Base-by-base conservation (phyloP, 768 basidiomycete genomes). In the Boletus huronensis region DNA sequence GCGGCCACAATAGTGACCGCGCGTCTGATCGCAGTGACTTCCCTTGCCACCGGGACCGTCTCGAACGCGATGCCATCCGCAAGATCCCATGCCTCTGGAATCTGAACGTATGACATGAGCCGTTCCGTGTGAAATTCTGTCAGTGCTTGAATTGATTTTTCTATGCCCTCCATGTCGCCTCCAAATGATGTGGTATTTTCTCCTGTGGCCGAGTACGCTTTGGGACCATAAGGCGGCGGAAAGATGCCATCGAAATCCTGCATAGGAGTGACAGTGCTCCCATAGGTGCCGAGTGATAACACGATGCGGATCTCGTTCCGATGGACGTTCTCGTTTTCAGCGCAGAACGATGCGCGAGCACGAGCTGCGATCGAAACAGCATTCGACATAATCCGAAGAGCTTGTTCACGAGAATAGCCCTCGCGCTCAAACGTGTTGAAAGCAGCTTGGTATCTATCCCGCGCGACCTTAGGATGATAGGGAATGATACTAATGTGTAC, bases 221-320 rank as follows among this genome's bases (percentile, higher is more conserved):
- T 74, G 3, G 88, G 88, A 1, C 88, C 88, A 61, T 79, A 90
- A 0, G 88, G 87, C 0, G 85, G 83, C 2, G 90, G 90, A 63
- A 90, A 92, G 58, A 80, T 73, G 7, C 88, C 90, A 54, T 79
- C 76, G 62, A 85, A 91, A 64, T 93, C 90, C 54, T 88, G 84
- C 50, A 86, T 78, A 0, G 84, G 82, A 7, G 68, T 65, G 16
- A 89, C 72, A 5, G 79, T 84, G 2, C 87, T 85, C 35, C 90
- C 89, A 61, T 81, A 90, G 0, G 88, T 84, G 17, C 90, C 90
- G 28, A 91, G 70, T 6, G 87, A 90, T 5, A 93, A 75, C 3
- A 81, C 85, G 34, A 92, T 77, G 26, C 71, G 75, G 58, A 79
- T 64, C 45, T 69, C 67, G 50, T 56, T 41, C 39, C 35, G 46